Evolutionary conservation across 2,329 filamentous ascomycete species (phyloP).

Genomic region (Penicillium sumatraense): DNA sequence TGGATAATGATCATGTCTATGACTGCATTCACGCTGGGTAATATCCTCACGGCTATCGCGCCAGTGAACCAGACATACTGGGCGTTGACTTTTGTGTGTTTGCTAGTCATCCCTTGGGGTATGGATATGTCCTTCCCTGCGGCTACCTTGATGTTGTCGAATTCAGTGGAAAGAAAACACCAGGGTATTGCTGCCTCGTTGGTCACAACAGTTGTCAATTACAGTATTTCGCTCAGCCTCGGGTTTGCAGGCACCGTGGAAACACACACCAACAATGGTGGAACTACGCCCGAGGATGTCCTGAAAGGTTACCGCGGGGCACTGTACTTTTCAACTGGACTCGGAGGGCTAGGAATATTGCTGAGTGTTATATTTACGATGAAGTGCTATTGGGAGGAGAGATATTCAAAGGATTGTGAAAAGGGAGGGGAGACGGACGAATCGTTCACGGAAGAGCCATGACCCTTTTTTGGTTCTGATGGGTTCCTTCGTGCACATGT

Average conservation of each 20-base stretch:
- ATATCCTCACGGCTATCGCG: constrained; percentile 48
- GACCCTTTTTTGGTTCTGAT: not conserved
- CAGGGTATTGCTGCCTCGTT: constrained; percentile 61
- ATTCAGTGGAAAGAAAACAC: constrained; percentile 52
- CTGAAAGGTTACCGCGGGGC: constrained; percentile 47
- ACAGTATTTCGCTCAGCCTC: constrained; percentile 67
- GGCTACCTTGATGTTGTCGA: constrained; percentile 63
- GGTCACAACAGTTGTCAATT: constrained; percentile 70
- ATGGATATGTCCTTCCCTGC: constrained; percentile 72
- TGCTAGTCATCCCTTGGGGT: constrained; percentile 64
- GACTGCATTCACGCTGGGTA: constrained; percentile 48
- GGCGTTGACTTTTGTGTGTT: constrained; percentile 64
- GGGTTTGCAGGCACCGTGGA: constrained; percentile 71
- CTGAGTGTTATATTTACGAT: constrained; percentile 21
- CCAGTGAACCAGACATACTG: constrained; percentile 66
- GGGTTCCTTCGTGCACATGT: too few relatives aligned
- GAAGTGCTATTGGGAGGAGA: constrained; percentile 18
- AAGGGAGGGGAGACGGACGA: not conserved
- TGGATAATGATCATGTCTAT: constrained; percentile 35
- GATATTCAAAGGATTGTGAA: not conserved
- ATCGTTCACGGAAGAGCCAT: not conserved
- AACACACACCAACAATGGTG: constrained; percentile 48
- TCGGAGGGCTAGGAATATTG: constrained; percentile 33
- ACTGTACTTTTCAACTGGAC: constrained; percentile 46
- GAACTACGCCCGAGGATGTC: constrained; percentile 35